Evolutionary conservation across 2,329 filamentous ascomycete species (phyloP).

Genomic region (Xylaria sp.): DNA sequence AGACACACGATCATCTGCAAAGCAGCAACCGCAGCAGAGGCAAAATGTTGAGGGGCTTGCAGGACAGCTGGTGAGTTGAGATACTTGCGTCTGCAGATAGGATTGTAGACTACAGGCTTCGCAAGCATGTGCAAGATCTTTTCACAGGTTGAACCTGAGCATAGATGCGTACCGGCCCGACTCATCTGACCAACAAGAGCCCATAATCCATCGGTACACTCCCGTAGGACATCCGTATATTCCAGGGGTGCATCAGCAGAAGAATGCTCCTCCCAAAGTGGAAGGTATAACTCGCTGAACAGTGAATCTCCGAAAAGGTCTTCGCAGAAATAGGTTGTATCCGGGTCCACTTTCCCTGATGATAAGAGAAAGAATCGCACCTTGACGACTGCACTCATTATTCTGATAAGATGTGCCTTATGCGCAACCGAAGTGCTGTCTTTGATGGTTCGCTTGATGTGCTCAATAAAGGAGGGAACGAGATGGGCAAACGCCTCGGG

Average conservation of each 20-base stretch:
- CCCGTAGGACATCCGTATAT: conserved; percentile 23
- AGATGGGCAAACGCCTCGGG: conserved; percentile 44
- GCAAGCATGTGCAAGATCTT: conserved; percentile 27
- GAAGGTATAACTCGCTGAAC: conserved; percentile 27
- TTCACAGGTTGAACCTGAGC: conserved; percentile 27
- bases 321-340: conserved; percentile 21
- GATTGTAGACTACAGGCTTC: conserved; percentile 24
- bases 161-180: conserved; percentile 22
- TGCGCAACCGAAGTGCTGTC: conserved; percentile 47
- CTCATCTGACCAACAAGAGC: conserved; percentile 25
- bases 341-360: conserved; percentile 4
- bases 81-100: conserved; percentile 22
- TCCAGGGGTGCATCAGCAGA: conserved; percentile 17
- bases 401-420: conserved; percentile 46
- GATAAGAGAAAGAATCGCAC: conserved; percentile 25
- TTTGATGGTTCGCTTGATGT: conserved; percentile 45
- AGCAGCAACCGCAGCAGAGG: conserved; percentile 25
- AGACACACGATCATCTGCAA: conserved; percentile 26
- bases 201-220: conserved; percentile 29
- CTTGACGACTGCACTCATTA: conserved; percentile 46
- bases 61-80: conserved; percentile 10
- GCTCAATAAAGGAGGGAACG: conserved; percentile 42
- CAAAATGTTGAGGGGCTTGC: conserved; percentile 21
- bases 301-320: conserved; percentile 30
- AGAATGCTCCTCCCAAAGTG: conserved; percentile 25